Conservation (phyloP, 2,329 filamentous ascomycete species). For the Cryphonectria nitschkei region DNA sequence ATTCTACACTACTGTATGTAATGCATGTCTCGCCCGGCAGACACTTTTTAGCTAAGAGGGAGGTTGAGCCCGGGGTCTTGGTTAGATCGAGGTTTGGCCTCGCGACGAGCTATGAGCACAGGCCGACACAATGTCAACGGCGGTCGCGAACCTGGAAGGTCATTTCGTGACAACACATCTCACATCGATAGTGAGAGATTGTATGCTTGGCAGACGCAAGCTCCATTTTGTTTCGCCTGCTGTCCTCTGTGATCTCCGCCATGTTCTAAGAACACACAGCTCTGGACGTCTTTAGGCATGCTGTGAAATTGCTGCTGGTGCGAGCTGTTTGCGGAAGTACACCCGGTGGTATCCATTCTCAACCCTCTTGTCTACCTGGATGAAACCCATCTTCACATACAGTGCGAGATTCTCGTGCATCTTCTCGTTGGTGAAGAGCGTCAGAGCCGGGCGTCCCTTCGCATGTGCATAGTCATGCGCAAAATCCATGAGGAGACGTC, state of each 20-base stretch:
- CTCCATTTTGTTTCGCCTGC: background rate
- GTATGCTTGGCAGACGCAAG: background rate
- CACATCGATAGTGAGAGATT: background rate
- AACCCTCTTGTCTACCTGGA: slow-evolving; percentile 35
- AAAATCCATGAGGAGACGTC: slow-evolving; percentile 32
- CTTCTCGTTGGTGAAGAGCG: slow-evolving; percentile 32
- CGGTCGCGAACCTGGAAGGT: no score
- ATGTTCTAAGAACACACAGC: background rate
- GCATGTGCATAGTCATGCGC: slow-evolving; percentile 29
- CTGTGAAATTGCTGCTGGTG: background rate
- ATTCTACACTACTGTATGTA: background rate
- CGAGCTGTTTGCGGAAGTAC: slow-evolving; percentile 38
- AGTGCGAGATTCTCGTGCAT: slow-evolving; percentile 33
- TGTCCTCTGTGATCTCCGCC: background rate
- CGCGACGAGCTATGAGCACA: background rate
- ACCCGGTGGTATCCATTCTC: slow-evolving; percentile 42
- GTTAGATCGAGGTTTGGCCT: no score
- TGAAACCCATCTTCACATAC: slow-evolving; percentile 37
- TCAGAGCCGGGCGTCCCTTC: slow-evolving; percentile 25
- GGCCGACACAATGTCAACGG: background rate
- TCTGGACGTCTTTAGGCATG: background rate
- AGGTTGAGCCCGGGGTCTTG: background rate
- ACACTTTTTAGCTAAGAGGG: background rate
- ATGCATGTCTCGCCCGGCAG: background rate
- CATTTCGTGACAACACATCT: no score